These are phyloP conservation scores for Setaria italica DNA, from an alignment of 202 grass and related monocot species.

Conservation along the genomic window DNA sequence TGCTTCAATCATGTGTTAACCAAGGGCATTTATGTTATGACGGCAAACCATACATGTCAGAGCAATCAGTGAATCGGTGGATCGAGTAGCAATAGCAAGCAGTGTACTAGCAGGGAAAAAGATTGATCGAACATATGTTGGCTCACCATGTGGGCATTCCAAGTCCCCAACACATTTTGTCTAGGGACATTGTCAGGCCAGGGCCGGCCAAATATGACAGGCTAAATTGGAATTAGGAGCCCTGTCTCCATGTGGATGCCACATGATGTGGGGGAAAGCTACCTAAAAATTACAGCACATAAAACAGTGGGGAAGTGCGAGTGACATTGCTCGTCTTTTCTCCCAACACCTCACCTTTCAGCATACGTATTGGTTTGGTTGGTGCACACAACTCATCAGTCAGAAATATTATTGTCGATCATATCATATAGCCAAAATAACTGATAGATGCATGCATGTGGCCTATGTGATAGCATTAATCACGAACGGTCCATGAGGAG, in stretches of 20 bases:
- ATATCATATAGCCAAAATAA: neutral
- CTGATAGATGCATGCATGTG: neutral
- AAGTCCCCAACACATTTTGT: conserved; percentile 46
- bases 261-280: conserved; percentile 43
- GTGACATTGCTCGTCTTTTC: neutral
- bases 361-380: neutral
- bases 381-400: neutral
- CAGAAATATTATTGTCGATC: neutral
- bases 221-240: conserved; percentile 48
- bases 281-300: conserved; percentile 14
- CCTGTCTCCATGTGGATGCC: conserved; percentile 60
- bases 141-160: conserved; percentile 59
- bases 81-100: neutral
- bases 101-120: neutral
- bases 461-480: neutral
- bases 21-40: neutral
- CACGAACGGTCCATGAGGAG: conserved; percentile 26
- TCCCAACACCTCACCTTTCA: neutral
- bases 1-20: neutral
- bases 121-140: neutral
- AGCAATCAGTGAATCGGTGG: neutral
- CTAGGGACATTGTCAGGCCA: conserved; percentile 45
- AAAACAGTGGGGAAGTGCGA: neutral
- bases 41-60: neutral
- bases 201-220: conserved; percentile 45